phyloP scores from a whole-genome alignment of 331 rosid genomes.

The Spiraea crenata region DNA sequence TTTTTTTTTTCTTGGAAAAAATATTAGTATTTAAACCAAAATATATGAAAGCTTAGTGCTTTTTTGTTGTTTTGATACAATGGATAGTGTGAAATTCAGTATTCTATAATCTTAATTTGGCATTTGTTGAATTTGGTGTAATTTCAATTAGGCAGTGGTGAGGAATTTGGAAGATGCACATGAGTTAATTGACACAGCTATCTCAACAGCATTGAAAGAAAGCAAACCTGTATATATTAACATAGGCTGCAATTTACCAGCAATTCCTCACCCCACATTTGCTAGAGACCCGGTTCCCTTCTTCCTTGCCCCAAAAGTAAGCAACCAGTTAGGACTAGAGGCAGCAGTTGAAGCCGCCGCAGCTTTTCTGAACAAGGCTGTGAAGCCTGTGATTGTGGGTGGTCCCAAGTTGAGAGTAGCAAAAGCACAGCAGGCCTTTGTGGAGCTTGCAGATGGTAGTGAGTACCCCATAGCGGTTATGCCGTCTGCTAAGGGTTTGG shows the following conservation, averaged over 20 bases:
- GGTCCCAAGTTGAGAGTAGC: slow-evolving; percentile 78
- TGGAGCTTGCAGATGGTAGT: slow-evolving; percentile 73
- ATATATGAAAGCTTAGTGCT: too few species aligned
- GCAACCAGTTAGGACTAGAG: slow-evolving; percentile 75
- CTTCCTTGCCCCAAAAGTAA: slow-evolving; percentile 55
- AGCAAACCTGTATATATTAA: slow-evolving; percentile 87
- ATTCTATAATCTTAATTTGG: too few species aligned
- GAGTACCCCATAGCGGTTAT: slow-evolving; percentile 75
- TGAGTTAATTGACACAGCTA: slow-evolving; percentile 78
- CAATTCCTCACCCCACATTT: slow-evolving; percentile 72
- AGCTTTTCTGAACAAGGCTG: slow-evolving; percentile 72
- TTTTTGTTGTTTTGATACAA: too few species aligned
- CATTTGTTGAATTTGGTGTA: neutral
- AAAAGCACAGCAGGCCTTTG: slow-evolving; percentile 62
- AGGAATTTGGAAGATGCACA: slow-evolving; percentile 81
- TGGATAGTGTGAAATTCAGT: too few species aligned
- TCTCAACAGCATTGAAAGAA: slow-evolving; percentile 86
- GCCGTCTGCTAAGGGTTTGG: slow-evolving; percentile 86
- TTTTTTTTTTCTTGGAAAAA: too few species aligned
- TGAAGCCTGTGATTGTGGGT: slow-evolving; percentile 78
- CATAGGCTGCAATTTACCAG: slow-evolving; percentile 74
- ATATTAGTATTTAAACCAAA: too few species aligned
- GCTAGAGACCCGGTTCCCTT: slow-evolving; percentile 79
- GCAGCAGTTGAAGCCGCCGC: slow-evolving; percentile 91
- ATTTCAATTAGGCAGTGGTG: slow-evolving; percentile 64